These are phyloP conservation scores for Podospora anserina DNA, from an alignment of 495 filamentous ascomycete genomes.

Conservation along the genomic window DNA sequence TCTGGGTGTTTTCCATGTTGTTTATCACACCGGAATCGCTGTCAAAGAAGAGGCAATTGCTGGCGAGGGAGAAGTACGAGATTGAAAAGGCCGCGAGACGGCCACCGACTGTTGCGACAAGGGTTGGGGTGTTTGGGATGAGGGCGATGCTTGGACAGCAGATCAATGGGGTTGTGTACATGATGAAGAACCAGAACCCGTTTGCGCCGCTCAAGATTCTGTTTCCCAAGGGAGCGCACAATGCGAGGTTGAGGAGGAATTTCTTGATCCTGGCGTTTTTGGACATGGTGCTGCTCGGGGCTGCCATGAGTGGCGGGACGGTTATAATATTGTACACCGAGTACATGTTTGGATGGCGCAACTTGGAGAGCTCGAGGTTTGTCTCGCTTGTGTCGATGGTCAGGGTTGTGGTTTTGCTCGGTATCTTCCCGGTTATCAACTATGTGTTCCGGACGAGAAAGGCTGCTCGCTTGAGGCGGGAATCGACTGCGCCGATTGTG, in stretches of 20 bases:
- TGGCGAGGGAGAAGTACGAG: conserved; percentile 64
- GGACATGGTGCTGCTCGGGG: conserved; percentile 73
- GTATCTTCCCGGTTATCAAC: conserved; percentile 68
- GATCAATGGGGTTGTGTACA: conserved; percentile 18
- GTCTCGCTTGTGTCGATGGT: conserved; percentile 70
- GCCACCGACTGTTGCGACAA: conserved; percentile 13
- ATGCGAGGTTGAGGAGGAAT: conserved; percentile 67
- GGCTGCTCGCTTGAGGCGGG: conserved; percentile 31
- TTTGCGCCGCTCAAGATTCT: conserved; percentile 76
- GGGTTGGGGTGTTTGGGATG: background rate
- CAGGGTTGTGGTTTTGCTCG: conserved; percentile 70
- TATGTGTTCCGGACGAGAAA: conserved; percentile 60
- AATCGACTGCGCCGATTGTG: conserved; percentile 29
- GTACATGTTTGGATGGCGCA: conserved; percentile 76
- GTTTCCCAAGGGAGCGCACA: conserved; percentile 62
- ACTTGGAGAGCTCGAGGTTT: conserved; percentile 71
- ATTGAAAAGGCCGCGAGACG: conserved; percentile 25
- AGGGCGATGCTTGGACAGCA: conserved; percentile 20
- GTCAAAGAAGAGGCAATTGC: conserved; percentile 59
- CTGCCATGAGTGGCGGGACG: conserved; percentile 75
- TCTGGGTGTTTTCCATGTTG: conserved; percentile 66
- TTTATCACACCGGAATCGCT: conserved; percentile 80
- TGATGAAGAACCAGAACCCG: conserved; percentile 50
- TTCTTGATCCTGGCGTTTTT: conserved; percentile 73
- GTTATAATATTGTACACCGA: conserved; percentile 78